Conservation (phyloP, 202 grass and related monocot species). For the Musa balbisiana region DNA sequence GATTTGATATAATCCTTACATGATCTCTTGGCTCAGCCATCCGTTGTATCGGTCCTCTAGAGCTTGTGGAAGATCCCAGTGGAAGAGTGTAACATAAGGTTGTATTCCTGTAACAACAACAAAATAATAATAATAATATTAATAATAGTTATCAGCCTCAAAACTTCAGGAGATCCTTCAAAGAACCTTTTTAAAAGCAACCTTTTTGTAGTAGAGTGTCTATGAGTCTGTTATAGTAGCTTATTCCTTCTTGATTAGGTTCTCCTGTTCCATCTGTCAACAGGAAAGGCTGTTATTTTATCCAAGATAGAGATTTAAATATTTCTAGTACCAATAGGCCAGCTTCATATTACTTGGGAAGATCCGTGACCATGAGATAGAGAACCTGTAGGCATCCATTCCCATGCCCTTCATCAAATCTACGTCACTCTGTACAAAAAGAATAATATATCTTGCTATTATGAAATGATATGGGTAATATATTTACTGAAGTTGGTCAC, state of each 20-base stretch:
- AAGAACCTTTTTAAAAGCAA: not conserved
- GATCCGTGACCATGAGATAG: constrained; percentile 91
- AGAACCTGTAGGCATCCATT: constrained; percentile 93
- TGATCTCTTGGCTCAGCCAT: constrained; percentile 70
- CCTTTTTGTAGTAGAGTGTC: constrained; percentile 67
- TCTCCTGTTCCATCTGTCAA: constrained; percentile 79
- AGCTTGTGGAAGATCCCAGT: constrained; percentile 92
- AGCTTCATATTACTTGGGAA: constrained; percentile 66
- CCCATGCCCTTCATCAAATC: constrained; percentile 78
- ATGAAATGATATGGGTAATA: no score
- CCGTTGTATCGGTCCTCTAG: constrained; percentile 80
- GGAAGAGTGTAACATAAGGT: constrained; percentile 82
- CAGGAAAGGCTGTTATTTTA: constrained; percentile 7
- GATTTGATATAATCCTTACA: constrained; percentile 45
- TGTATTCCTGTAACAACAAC: constrained; percentile 48
- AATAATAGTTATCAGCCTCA: not conserved
- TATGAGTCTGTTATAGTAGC: constrained; percentile 77
- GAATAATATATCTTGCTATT: not conserved
- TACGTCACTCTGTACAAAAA: constrained; percentile 51
- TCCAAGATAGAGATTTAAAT: not conserved
- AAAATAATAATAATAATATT: constrained; percentile 3
- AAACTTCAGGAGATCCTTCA: not conserved
- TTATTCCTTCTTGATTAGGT: constrained; percentile 82
- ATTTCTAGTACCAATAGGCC: not conserved
- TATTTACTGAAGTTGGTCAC: no score